Evolutionary conservation across 2,329 filamentous ascomycete species (phyloP), one percentile per base, ranked within the genome.

Genomic region (Fusarium sublunatum): DNA sequence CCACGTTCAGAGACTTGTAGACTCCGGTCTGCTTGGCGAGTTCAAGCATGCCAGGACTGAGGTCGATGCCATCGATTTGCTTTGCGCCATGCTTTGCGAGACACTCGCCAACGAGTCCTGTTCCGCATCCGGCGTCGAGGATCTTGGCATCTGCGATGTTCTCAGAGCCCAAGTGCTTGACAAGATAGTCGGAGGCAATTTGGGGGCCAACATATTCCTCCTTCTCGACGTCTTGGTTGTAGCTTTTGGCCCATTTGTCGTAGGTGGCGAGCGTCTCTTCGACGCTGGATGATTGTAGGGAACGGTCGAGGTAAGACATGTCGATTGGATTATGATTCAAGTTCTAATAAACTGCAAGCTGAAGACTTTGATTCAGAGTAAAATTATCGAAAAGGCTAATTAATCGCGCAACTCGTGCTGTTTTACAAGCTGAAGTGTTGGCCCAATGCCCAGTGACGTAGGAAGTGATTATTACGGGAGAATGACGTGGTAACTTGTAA

Each of bases 41-140:
- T 5, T 76, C 70, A 1, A 85, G 76, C 82, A 85, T 85, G 13
- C 78, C 76, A 1, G 76, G 73, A 22, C 79, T 81, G 10, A 84
- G 70, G 48, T 85, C 82, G 11, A 83, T 68, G 19, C 83, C 82
- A 29, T 83, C 77, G 38, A 84, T 76, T 2, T 73, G 65, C 12
- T 73, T 72, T 0, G 75, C 77, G 1, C 79, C 77, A 13, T 72
- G 67, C 19, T 75, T 70, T 2, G 73, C 71, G 3, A 84, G 76
- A 5, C 75, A 77, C 13, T 76, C 68, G 2, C 81, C 82, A 3
- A 82, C 81, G 7, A 83, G 76, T 0, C 82, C 82, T 0, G 81
- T 84, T 5, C 82, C 82, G 49, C 82, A 84, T 6, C 82, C 82
- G 10, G 81, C 82, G 49, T 84, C 82, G 0, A 83, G 74, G 40